Evolutionary conservation across 2,329 filamentous ascomycete species (phyloP).

Genomic region (Phialophora expanda): DNA sequence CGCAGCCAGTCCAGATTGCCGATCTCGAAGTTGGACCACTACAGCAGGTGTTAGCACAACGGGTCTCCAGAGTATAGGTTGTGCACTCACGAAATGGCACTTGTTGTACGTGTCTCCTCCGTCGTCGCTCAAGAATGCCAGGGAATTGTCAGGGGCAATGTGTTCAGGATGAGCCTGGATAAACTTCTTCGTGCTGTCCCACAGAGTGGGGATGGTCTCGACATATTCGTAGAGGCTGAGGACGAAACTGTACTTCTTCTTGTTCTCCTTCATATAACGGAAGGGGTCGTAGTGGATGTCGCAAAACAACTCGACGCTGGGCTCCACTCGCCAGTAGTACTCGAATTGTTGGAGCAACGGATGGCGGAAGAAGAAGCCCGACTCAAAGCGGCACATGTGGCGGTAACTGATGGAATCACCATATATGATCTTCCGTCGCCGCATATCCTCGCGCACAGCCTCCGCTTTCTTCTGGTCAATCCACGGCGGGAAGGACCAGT

Average conservation of each 20-base stretch:
- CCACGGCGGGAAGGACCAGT: constrained; percentile 96
- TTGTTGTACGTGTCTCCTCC: constrained; percentile 91
- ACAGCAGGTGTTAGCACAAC: constrained; percentile 26
- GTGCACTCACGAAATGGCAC: constrained; percentile 86
- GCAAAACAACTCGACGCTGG: constrained; percentile 93
- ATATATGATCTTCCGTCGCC: constrained; percentile 93
- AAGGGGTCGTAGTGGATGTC: constrained; percentile 96
- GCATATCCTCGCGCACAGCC: constrained; percentile 93
- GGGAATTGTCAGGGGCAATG: constrained; percentile 79
- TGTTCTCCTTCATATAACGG: constrained; percentile 92
- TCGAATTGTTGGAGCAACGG: constrained; percentile 93
- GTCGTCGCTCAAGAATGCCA: constrained; percentile 91
- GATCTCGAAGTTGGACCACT: constrained; percentile 99
- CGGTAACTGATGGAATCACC: constrained; percentile 96
- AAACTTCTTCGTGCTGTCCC: constrained; percentile 94
- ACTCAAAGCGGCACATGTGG: constrained; percentile 99
- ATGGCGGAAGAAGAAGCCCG: constrained; percentile 98
- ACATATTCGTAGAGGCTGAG: constrained; percentile 95
- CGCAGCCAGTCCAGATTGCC: constrained; percentile 93
- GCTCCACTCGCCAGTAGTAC: constrained; percentile 99
- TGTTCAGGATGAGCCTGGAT: constrained; percentile 89
- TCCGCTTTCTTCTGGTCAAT: constrained; percentile 94
- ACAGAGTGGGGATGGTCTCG: constrained; percentile 94
- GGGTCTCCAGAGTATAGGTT: not conserved
- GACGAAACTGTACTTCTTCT: constrained; percentile 98